Conservation (phyloP, 208 protist species). For the Endotrypanum monterogeii region DNA sequence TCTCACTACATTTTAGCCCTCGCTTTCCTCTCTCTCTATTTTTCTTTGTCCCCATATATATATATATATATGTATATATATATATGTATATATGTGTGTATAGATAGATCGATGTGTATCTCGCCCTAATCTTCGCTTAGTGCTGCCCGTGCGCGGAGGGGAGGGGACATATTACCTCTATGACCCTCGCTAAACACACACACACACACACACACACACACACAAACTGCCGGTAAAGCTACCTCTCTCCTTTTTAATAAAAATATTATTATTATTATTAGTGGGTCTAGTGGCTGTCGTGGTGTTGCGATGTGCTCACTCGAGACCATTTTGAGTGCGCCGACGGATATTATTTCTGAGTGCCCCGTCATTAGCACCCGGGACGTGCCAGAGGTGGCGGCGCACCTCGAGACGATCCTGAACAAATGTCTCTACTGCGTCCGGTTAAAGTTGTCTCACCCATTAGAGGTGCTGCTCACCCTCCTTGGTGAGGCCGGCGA, state of each 20-base stretch:
- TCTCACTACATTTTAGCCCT: too few relatives aligned
- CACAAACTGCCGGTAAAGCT: not conserved
- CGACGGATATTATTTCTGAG: slow-evolving; percentile 45
- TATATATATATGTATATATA: too few relatives aligned
- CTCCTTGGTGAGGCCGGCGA: slow-evolving; percentile 41
- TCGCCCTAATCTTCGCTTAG: too few relatives aligned
- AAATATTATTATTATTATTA: not conserved
- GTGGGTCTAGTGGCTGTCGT: not conserved
- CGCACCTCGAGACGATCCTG: slow-evolving; percentile 54
- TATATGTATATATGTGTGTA: not conserved
- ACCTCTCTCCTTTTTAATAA: not conserved
- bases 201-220: not conserved
- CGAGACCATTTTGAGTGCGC: slow-evolving; percentile 43
- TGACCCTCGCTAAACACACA: too few relatives aligned
- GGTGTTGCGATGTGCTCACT: slow-evolving; percentile 42
- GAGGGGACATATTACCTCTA: too few relatives aligned
- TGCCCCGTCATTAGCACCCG: slow-evolving; percentile 33
- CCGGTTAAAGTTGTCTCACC: slow-evolving; percentile 37
- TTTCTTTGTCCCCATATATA: too few relatives aligned
- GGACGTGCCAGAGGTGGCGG: slow-evolving; percentile 41
- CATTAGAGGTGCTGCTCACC: slow-evolving; percentile 59
- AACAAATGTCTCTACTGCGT: slow-evolving; percentile 74
- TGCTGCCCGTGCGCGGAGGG: too few relatives aligned
- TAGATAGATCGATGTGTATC: not conserved
- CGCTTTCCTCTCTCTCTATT: too few relatives aligned